Base-by-base conservation (phyloP, 768 basidiomycete species). In the Chlorophyllum brunneum region DNA sequence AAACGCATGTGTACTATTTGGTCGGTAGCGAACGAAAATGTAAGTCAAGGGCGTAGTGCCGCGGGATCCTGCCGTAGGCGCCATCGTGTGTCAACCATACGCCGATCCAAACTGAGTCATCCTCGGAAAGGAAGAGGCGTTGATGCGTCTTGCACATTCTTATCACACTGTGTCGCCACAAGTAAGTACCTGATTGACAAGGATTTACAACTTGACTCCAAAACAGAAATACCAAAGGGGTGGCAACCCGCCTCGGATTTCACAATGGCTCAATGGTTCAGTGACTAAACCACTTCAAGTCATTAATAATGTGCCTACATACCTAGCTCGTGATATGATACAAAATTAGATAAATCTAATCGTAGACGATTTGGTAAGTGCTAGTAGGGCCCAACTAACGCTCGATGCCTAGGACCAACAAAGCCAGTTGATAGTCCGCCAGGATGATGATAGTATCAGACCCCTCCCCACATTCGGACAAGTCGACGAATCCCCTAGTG, bases 191-290 rank as follows among this genome's bases (percentile, higher is more conserved):
- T 37, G 36, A 37, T 37, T 37, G 13, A 16, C 36, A 37, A 15
- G 4, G 7, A 37, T 5, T 13, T 37, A 37, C 4, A 4, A 4
- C 13, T 16, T 37, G 36, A 37, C 18, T 37, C 5, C 15, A 37
- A 13, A 13, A 36, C 20, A 34, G 30, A 47, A n/a, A n/a, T n/a
- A n/a, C n/a, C n/a, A n/a, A n/a, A n/a, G n/a, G n/a, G 15, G 36
- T 47, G 45, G 11, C 29, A 23, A 31, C 18, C 18, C 36, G 36
- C 45, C 45, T 47, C 45, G 45, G 45, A 47, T 34, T 47, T 47
- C 33, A 15, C 31, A 10, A 47, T 47, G 45, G 45, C 16, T 34
- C 30, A 27, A 13, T 31, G 31, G 39, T 5, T 40, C 22, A 20
- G 15, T 23, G 29, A 47, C 20, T 34, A 13, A 47, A 44, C n/a